These are phyloP conservation scores for Candida sp. DNA, from an alignment of 1,139 yeast species.

Conservation along the genomic window DNA sequence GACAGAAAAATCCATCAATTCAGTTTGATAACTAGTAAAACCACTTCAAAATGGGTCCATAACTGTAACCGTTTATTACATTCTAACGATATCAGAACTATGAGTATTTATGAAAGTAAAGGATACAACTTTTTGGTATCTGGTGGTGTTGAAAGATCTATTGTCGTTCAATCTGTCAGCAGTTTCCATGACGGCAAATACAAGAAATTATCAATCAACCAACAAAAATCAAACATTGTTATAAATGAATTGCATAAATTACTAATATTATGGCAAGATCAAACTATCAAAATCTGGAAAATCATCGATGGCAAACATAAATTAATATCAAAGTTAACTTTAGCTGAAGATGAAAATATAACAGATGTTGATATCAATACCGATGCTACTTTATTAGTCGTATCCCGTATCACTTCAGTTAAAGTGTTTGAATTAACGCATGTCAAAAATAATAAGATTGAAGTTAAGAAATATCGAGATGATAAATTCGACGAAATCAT, in stretches of 20 bases:
- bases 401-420: constrained; percentile 66
- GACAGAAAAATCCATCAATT: constrained; percentile 86
- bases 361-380: constrained; percentile 66
- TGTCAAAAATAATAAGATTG: constrained; percentile 37
- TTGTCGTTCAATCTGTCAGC: constrained; percentile 67
- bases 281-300: constrained; percentile 78
- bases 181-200: constrained; percentile 75
- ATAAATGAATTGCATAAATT: constrained; percentile 47
- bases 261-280: constrained; percentile 80
- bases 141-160: constrained; percentile 86
- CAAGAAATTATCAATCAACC: constrained; percentile 65
- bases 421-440: constrained; percentile 59
- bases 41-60: constrained; percentile 70
- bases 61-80: constrained; percentile 77
- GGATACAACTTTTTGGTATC: constrained; percentile 70
- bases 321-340: constrained; percentile 61
- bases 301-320: constrained; percentile 39
- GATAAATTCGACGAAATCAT: constrained; percentile 38
- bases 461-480: constrained; percentile 53
- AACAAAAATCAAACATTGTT: constrained; percentile 56
- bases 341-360: constrained; percentile 81
- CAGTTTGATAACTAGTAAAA: constrained; percentile 38
- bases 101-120: constrained; percentile 68
- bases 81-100: constrained; percentile 84
- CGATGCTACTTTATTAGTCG: constrained; percentile 65